phyloP scores from a whole-genome alignment of 441 rosid genomes.

The Corymbia citriodora region DNA sequence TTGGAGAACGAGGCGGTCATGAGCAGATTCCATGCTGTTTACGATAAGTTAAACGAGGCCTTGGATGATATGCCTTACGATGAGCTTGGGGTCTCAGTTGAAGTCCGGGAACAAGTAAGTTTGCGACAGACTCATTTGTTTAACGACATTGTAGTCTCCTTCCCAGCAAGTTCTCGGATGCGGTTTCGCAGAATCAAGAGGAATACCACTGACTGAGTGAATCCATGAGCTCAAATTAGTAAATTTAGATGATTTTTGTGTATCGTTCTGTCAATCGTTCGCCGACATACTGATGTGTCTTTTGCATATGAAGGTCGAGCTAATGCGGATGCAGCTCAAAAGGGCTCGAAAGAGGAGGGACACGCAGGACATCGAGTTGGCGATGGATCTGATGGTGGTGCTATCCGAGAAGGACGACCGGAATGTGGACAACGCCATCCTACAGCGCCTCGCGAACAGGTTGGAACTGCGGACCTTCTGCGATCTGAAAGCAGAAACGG shows the following conservation, averaged over 20 bases:
- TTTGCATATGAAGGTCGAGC: constrained; percentile 36
- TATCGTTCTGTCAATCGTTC: not conserved
- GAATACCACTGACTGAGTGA: not conserved
- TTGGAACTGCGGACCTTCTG: constrained; percentile 46
- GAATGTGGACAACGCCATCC: constrained; percentile 55
- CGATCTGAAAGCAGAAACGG: constrained; percentile 56
- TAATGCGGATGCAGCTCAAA: constrained; percentile 42
- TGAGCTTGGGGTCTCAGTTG: constrained; percentile 50
- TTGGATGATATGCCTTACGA: constrained; percentile 40
- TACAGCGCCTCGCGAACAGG: constrained; percentile 66
- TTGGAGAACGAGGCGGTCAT: constrained; percentile 51
- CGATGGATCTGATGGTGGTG: constrained; percentile 78
- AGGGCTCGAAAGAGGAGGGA: constrained; percentile 60
- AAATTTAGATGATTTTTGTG: not conserved
- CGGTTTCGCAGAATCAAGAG: not conserved
- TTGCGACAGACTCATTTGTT: not conserved
- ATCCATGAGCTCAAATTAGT: not conserved
- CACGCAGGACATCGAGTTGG: constrained; percentile 80
- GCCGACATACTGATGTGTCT: not conserved
- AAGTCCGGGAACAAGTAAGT: constrained; percentile 59
- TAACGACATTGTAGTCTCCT: not conserved
- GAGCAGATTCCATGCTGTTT: constrained; percentile 42
- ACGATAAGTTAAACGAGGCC: constrained; percentile 45
- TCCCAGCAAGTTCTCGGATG: not conserved
- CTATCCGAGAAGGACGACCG: constrained; percentile 53